These are phyloP conservation scores for Leccinellum luteum DNA, from an alignment of 768 basidiomycete genomes.

Conservation along the genomic window DNA sequence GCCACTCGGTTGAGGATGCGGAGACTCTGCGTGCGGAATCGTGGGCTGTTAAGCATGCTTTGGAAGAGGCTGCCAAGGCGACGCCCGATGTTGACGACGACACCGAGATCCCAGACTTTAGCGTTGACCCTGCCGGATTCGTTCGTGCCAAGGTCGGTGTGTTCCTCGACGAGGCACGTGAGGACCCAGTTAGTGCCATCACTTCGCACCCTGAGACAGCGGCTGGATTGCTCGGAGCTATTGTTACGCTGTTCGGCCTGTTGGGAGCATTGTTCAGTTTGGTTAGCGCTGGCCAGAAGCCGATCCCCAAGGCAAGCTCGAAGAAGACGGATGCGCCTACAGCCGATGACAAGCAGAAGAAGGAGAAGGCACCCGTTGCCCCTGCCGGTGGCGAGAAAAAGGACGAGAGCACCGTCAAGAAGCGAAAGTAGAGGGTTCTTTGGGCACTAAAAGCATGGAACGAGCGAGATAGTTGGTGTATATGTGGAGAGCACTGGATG, in stretches of 20 bases:
- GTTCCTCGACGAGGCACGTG: slow-evolving; percentile 76
- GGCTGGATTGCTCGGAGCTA: slow-evolving; percentile 65
- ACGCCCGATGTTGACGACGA: slow-evolving; percentile 47
- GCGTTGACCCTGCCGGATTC: slow-evolving; percentile 75
- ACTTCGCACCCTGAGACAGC: slow-evolving; percentile 88
- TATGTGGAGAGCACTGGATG: slow-evolving; percentile 11
- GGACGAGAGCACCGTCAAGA: slow-evolving; percentile 66
- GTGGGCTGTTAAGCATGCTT: slow-evolving; percentile 85
- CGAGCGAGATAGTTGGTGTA: slow-evolving; percentile 3
- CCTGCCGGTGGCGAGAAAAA: slow-evolving; percentile 74
- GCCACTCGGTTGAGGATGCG: slow-evolving; percentile 86
- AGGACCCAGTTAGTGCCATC: slow-evolving; percentile 79
- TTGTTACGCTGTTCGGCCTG: slow-evolving; percentile 84
- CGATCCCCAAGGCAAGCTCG: slow-evolving; percentile 60
- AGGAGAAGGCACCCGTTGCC: slow-evolving; percentile 63
- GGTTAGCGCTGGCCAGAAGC: slow-evolving; percentile 69
- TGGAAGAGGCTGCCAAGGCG: slow-evolving; percentile 59
- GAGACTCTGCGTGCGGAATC: slow-evolving; percentile 80
- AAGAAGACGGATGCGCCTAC: slow-evolving; percentile 76
- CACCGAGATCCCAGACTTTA: slow-evolving; percentile 48
- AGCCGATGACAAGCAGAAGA: slow-evolving; percentile 68
- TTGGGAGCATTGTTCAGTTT: slow-evolving; percentile 77
- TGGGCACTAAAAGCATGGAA: slow-evolving; percentile 6
- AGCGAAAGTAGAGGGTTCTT: slow-evolving; percentile 54
- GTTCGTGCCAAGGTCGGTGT: slow-evolving; percentile 72